Conservation (phyloP, 1,284 basidiomycete genomes). For the Lentinula novae-zelandiae region DNA sequence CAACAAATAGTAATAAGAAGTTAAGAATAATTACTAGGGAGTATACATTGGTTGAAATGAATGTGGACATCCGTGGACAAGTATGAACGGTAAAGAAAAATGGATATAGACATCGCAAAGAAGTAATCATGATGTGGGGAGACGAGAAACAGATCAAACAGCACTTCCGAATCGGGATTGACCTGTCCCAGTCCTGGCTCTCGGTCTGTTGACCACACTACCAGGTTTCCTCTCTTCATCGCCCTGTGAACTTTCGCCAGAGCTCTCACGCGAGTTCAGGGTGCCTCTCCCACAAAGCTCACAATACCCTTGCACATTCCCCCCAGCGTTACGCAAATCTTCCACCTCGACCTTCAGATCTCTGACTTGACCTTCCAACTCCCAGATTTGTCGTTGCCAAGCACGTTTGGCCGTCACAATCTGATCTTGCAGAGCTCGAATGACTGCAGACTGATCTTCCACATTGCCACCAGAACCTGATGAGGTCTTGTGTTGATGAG, state of each 20-base stretch:
- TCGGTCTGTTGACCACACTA: conserved; percentile 62
- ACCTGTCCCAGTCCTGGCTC: conserved; percentile 59
- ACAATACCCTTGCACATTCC: conserved; percentile 35
- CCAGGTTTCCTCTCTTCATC: conserved; percentile 16
- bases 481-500: conserved; percentile 24
- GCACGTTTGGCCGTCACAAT: conserved; percentile 52
- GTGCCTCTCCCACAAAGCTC: conserved; percentile 54
- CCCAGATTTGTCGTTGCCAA: conserved; percentile 71
- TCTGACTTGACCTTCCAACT: conserved; percentile 68
- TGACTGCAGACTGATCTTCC: conserved; percentile 45
- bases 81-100: not conserved
- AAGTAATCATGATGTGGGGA: not conserved
- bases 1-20: conserved; percentile 10
- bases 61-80: not conserved
- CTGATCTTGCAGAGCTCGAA: conserved; percentile 60
- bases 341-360: conserved; percentile 68
- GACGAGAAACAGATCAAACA: conserved; percentile 21
- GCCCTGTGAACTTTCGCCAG: conserved; percentile 15
- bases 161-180: conserved; percentile 57
- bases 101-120: not conserved
- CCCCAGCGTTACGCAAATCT: conserved; percentile 40
- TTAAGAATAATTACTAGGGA: conserved; percentile 13
- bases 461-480: conserved; percentile 21
- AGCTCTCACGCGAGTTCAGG: conserved; percentile 14
- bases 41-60: conserved; percentile 6